A percentile compares a stretch with the other conserved stretches of the same genome.
phyloP scores from a whole-genome alignment of 768 basidiomycete species.

The Suillus americanus region DNA sequence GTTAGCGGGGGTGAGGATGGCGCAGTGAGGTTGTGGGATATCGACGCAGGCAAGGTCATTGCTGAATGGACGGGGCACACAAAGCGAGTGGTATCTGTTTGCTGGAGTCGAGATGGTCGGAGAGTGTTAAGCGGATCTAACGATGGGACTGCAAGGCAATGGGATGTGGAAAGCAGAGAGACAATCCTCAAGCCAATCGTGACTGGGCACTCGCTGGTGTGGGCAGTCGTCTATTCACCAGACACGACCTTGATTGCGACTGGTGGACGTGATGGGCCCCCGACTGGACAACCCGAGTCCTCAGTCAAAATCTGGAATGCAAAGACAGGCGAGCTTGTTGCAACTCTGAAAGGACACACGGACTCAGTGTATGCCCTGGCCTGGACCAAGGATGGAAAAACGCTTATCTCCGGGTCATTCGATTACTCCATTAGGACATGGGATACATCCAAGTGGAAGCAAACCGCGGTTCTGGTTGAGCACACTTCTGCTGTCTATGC shows the following conservation, averaged over 20 bases:
- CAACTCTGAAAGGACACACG: not conserved
- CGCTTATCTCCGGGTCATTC: not conserved
- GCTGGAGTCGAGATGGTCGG: not conserved
- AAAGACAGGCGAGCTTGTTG: not conserved
- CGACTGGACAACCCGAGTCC: not conserved
- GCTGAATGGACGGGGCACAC: not conserved
- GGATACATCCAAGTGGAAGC: not conserved
- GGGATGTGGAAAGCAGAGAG: not conserved
- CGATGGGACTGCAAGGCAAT: not conserved
- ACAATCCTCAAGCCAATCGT: not conserved
- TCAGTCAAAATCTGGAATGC: not conserved
- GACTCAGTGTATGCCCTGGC: not conserved
- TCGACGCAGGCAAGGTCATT: not conserved
- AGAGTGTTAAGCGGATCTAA: not conserved
- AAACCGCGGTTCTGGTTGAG: not conserved
- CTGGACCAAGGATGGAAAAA: not conserved
- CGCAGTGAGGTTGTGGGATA: not conserved
- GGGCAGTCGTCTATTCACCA: not conserved
- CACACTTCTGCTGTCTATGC: rapidly evolving
- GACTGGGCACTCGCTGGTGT: too few species aligned
- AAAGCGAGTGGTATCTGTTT: not conserved
- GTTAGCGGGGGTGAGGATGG: not conserved
- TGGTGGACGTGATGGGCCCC: not conserved
- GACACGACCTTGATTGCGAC: slow-evolving; percentile 4
- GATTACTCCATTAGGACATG: not conserved